Percentiles rank a stretch among this genome's conserved stretches.
Conservation (phyloP, 805 yeast species). For the Candida parachauliodes region DNA sequence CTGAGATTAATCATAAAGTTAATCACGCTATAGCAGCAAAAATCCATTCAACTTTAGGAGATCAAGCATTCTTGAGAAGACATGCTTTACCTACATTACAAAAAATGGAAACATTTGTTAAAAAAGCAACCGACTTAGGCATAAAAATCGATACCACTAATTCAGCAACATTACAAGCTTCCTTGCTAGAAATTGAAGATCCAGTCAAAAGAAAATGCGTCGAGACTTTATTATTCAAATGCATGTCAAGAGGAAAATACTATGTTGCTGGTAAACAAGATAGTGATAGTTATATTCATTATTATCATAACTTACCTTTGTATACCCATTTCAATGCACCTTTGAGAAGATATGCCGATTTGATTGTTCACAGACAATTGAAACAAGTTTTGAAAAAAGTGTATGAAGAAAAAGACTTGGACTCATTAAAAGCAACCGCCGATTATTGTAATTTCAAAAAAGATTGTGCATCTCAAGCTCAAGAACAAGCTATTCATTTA, state of each 20-base stretch:
- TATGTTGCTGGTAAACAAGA: constrained; percentile 85
- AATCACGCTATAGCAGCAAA: constrained; percentile 84
- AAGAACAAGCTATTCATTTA: constrained; percentile 90
- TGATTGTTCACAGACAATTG: constrained; percentile 88
- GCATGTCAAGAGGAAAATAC: constrained; percentile 82
- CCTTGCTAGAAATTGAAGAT: constrained; percentile 63
- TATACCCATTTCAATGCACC: constrained; percentile 96
- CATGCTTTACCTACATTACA: constrained; percentile 80
- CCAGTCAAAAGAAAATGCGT: constrained; percentile 63
- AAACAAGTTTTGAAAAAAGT: constrained; percentile 54
- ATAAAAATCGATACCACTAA: constrained; percentile 69
- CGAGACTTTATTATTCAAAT: constrained; percentile 75
- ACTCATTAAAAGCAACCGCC: constrained; percentile 72
- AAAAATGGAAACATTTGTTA: constrained; percentile 74
- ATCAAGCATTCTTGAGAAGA: constrained; percentile 78
- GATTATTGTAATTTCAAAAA: constrained; percentile 94
- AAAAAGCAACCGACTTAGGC: constrained; percentile 64
- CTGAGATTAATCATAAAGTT: constrained; percentile 76
- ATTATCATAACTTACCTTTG: constrained; percentile 74
- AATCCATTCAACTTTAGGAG: constrained; percentile 72
- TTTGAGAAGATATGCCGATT: constrained; percentile 84
- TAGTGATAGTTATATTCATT: constrained; percentile 73
- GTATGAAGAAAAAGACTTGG: constrained; percentile 48
- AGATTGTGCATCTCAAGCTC: constrained; percentile 90
- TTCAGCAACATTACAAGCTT: constrained; percentile 66